These are phyloP conservation scores for Phytophthora capsici DNA, from an alignment of 352 stramenopile genomes.

Conservation along the genomic window DNA sequence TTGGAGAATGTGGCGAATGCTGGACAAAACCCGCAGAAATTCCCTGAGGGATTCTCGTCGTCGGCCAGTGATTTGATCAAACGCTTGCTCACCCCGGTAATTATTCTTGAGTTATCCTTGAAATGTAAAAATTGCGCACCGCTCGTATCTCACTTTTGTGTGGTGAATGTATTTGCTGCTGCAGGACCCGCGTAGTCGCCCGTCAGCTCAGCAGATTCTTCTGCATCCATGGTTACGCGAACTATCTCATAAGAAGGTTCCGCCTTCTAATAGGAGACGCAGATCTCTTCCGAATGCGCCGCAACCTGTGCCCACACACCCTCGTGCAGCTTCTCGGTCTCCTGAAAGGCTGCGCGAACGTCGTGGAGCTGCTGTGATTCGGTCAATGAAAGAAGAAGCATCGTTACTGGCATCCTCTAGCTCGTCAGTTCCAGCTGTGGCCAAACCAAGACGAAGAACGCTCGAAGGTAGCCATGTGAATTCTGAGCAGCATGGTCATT, in stretches of 20 bases:
- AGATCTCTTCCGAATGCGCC: conserved; percentile 14
- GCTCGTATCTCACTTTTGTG: not conserved
- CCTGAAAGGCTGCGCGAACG: conserved; percentile 25
- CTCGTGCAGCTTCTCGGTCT: conserved; percentile 20
- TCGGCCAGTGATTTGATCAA: conserved; percentile 68
- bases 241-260: conserved; percentile 17
- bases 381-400: conserved; percentile 27
- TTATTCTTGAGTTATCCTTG: not conserved
- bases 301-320: conserved; percentile 27
- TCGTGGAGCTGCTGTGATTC: conserved; percentile 15
- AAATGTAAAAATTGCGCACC: not conserved
- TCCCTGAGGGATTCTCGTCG: conserved; percentile 62
- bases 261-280: conserved; percentile 12
- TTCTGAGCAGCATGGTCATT: conserved; percentile 2
- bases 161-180: too few relatives aligned
- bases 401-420: conserved; percentile 20
- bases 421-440: conserved; percentile 10
- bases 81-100: conserved; percentile 57
- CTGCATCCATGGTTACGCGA: conserved; percentile 64
- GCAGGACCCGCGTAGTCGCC: conserved; percentile 50
- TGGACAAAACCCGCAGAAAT: conserved; percentile 43
- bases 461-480: conserved; percentile 13
- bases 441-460: conserved; percentile 5
- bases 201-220: conserved; percentile 58
- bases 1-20: conserved; percentile 75